phyloP scores from a whole-genome alignment of 1,284 basidiomycete genomes.

The Cutaneotrichosporon daszewskae region DNA sequence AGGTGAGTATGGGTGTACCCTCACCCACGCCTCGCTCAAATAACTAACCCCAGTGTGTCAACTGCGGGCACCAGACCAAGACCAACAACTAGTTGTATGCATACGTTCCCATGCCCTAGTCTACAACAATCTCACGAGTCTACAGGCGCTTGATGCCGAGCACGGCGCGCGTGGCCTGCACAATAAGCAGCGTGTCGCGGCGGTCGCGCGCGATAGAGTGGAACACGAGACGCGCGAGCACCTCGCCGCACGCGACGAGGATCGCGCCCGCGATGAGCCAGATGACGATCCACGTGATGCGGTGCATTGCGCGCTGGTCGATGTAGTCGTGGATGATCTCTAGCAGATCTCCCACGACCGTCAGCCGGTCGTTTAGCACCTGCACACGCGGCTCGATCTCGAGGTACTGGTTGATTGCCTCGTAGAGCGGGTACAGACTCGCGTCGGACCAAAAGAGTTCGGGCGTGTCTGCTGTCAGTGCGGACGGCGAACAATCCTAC shows the following conservation, averaged over 20 bases:
- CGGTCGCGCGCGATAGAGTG: slow-evolving; percentile 19
- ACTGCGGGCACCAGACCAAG: slow-evolving; percentile 47
- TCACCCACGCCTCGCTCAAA: background rate
- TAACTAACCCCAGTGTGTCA: slow-evolving; percentile 38
- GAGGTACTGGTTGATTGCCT: slow-evolving; percentile 90
- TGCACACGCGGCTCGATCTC: slow-evolving; percentile 81
- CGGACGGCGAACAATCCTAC: too few relatives aligned
- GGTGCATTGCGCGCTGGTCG: slow-evolving; percentile 82
- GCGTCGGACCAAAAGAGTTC: slow-evolving; percentile 95
- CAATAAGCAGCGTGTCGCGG: background rate
- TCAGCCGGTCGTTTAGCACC: slow-evolving; percentile 81
- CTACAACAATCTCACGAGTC: background rate
- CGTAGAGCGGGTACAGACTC: slow-evolving; percentile 79
- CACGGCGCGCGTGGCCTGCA: background rate
- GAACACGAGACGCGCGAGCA: slow-evolving; percentile 71
- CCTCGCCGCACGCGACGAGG: slow-evolving; percentile 64
- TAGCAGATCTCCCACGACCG: slow-evolving; percentile 79
- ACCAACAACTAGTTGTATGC: slow-evolving; percentile 43
- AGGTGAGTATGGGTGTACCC: slow-evolving; percentile 26
- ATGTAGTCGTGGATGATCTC: slow-evolving; percentile 91
- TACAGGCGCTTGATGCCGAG: background rate
- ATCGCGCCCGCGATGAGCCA: slow-evolving; percentile 87
- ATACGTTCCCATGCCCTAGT: background rate
- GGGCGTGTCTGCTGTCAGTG: too few relatives aligned
- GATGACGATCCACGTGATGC: slow-evolving; percentile 94